A percentile compares a stretch with the other conserved stretches of the same genome.
Conservation (phyloP, 1,284 basidiomycete genomes). For the Ustilago sp. region DNA sequence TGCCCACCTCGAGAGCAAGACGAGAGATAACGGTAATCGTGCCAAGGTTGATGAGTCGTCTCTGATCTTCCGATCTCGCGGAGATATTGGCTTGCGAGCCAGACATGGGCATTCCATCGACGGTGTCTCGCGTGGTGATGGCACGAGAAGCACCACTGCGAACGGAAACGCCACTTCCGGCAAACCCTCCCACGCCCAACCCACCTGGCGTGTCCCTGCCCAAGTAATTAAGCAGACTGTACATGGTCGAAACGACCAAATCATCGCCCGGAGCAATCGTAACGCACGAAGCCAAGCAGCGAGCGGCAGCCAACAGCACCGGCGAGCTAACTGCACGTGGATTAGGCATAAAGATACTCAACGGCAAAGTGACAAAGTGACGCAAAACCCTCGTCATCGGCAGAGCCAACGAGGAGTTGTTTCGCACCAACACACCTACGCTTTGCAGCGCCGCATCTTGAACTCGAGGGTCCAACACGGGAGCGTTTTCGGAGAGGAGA, state of each 20-base stretch:
- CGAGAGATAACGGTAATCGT: slow-evolving; percentile 75
- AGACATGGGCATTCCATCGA: slow-evolving; percentile 40
- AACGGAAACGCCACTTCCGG: slow-evolving; percentile 73
- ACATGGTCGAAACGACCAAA: slow-evolving; percentile 92
- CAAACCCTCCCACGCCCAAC: slow-evolving; percentile 71
- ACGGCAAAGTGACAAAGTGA: slow-evolving; percentile 86
- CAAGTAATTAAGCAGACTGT: slow-evolving; percentile 92
- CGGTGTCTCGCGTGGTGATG: slow-evolving; percentile 43
- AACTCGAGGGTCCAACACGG: slow-evolving; percentile 81
- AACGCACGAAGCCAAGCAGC: slow-evolving; percentile 88
- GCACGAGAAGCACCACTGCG: slow-evolving; percentile 71
- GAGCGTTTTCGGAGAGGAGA: slow-evolving; percentile 83
- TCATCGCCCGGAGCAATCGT: slow-evolving; percentile 87
- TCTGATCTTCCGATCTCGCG: slow-evolving; percentile 80
- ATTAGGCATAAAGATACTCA: slow-evolving; percentile 82
- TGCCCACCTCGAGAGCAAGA: slow-evolving; percentile 61
- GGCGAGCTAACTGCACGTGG: slow-evolving; percentile 75
- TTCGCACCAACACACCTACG: slow-evolving; percentile 82
- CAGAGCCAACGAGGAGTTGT: slow-evolving; percentile 82
- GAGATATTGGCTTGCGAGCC: slow-evolving; percentile 51
- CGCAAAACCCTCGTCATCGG: slow-evolving; percentile 84
- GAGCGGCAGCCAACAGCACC: slow-evolving; percentile 84
- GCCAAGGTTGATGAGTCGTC: slow-evolving; percentile 84
- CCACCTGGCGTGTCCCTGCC: slow-evolving; percentile 75
- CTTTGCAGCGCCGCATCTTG: slow-evolving; percentile 88